A percentile compares a stretch with the other conserved stretches of the same genome.
These are phyloP conservation scores for Colletotrichum chrysophilum DNA, from an alignment of 2,329 filamentous ascomycete genomes.

Conservation along the genomic window DNA sequence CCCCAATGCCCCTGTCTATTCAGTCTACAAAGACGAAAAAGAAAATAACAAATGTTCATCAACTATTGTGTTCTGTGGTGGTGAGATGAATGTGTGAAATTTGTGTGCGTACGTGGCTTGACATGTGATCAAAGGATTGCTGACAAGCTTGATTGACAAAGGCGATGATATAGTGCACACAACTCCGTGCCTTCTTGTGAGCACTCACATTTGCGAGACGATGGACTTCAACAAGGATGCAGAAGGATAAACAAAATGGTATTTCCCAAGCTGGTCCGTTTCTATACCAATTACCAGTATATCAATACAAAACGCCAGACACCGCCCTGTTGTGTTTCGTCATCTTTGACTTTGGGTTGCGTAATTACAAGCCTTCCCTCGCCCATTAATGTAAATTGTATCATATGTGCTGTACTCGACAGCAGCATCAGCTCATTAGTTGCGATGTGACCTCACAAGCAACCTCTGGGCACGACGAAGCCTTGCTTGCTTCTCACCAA, in stretches of 20 bases:
- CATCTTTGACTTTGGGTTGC: neutral
- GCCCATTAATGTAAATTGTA: neutral
- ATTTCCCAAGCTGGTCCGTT: neutral
- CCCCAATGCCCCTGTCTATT: constrained; percentile 23
- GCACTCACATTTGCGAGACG: neutral
- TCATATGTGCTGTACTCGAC: neutral
- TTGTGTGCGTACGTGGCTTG: neutral
- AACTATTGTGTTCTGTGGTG: neutral
- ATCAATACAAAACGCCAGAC: neutral
- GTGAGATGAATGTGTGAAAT: neutral
- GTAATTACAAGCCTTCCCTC: neutral
- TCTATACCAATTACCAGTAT: neutral
- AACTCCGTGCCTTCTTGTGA: neutral
- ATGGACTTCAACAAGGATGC: neutral
- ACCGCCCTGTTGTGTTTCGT: neutral
- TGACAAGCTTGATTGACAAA: neutral
- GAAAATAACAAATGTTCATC: constrained; percentile 25
- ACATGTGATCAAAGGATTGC: neutral
- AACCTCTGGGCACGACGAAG: constrained; percentile 45
- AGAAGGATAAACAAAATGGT: neutral
- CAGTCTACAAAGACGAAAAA: constrained; percentile 22
- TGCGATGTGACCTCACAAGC: constrained; percentile 25
- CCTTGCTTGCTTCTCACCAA: constrained; percentile 42
- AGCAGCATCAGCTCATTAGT: neutral
- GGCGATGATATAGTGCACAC: neutral